These are phyloP conservation scores for Nevesoporus exiguus DNA, from an alignment of 768 basidiomycete genomes.

Conservation along the genomic window DNA sequence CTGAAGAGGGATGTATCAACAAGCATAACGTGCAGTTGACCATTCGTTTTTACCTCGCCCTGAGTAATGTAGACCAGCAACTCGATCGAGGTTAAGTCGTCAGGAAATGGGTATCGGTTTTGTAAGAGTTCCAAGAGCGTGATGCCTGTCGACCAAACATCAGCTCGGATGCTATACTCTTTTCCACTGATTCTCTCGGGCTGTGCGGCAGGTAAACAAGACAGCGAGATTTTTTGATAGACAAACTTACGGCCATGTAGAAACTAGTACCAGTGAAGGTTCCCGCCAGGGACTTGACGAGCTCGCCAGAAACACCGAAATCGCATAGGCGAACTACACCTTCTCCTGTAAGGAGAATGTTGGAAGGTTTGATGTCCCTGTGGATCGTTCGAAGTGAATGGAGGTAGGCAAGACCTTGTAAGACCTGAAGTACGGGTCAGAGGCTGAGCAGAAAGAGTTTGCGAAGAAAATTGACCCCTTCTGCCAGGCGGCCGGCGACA, in stretches of 20 bases:
- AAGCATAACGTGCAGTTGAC: slow-evolving; percentile 7
- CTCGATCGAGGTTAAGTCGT: slow-evolving; percentile 90
- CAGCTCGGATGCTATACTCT: slow-evolving; percentile 90
- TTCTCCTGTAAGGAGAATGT: slow-evolving; percentile 83
- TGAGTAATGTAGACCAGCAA: slow-evolving; percentile 86
- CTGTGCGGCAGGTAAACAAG: slow-evolving; percentile 36
- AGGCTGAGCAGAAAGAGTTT: not conserved
- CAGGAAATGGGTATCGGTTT: slow-evolving; percentile 94
- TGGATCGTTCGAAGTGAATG: slow-evolving; percentile 92
- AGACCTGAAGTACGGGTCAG: slow-evolving; percentile 45
- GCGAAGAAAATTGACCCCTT: slow-evolving; percentile 62
- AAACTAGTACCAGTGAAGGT: slow-evolving; percentile 98
- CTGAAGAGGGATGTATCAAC: slow-evolving; percentile 36
- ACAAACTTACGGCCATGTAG: slow-evolving; percentile 90
- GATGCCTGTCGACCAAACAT: slow-evolving; percentile 98
- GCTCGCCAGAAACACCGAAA: slow-evolving; percentile 96
- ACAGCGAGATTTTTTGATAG: not conserved
- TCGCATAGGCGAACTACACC: slow-evolving; percentile 92
- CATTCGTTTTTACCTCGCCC: slow-evolving; percentile 53
- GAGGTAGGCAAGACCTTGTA: slow-evolving; percentile 92
- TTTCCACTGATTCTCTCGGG: slow-evolving; percentile 93
- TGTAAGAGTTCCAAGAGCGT: slow-evolving; percentile 91
- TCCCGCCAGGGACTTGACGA: slow-evolving; percentile 86
- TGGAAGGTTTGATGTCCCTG: slow-evolving; percentile 93
- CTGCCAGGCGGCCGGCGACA: slow-evolving; percentile 88